These are phyloP conservation scores for Kodamaea arcana DNA, from an alignment of 1,139 yeast genomes.

Conservation along the genomic window DNA sequence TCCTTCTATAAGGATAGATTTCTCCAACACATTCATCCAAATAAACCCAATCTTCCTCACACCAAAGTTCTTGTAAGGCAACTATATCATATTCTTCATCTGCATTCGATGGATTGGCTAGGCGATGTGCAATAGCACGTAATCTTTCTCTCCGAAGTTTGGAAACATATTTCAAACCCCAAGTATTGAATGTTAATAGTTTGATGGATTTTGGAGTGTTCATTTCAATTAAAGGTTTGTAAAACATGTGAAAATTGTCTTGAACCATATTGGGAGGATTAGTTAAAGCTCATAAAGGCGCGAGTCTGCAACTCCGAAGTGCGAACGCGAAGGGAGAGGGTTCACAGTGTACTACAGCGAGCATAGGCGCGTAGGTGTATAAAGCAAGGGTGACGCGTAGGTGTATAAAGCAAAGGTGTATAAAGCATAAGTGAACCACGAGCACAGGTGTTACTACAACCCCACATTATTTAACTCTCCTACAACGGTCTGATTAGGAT, in stretches of 20 bases:
- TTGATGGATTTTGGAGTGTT: conserved; percentile 22
- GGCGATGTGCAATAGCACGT: conserved; percentile 64
- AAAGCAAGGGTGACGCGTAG: too few relatives aligned
- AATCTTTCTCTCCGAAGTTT: conserved; percentile 63
- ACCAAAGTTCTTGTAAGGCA: conserved; percentile 94
- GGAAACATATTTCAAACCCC: conserved; percentile 89
- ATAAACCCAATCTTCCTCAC: conserved; percentile 73
- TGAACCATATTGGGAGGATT: too few relatives aligned
- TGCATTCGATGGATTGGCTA: conserved; percentile 38
- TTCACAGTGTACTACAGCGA: too few relatives aligned
- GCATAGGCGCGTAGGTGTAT: too few relatives aligned
- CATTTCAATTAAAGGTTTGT: background rate
- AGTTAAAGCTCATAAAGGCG: too few relatives aligned
- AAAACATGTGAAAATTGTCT: background rate
- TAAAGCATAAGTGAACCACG: too few relatives aligned
- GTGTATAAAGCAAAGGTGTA: too few relatives aligned
- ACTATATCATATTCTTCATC: conserved; percentile 68
- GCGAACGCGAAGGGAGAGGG: too few relatives aligned
- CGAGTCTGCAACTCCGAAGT: too few relatives aligned
- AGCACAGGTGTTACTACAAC: too few relatives aligned
- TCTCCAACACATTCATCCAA: conserved; percentile 43
- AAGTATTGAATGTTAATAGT: conserved; percentile 67
- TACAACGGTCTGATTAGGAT: too few relatives aligned
- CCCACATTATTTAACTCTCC: too few relatives aligned
- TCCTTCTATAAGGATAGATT: conserved; percentile 61